Evolutionary conservation across 2,329 filamentous ascomycete species (phyloP).

Genomic region (Pseudocercospora ulei): DNA sequence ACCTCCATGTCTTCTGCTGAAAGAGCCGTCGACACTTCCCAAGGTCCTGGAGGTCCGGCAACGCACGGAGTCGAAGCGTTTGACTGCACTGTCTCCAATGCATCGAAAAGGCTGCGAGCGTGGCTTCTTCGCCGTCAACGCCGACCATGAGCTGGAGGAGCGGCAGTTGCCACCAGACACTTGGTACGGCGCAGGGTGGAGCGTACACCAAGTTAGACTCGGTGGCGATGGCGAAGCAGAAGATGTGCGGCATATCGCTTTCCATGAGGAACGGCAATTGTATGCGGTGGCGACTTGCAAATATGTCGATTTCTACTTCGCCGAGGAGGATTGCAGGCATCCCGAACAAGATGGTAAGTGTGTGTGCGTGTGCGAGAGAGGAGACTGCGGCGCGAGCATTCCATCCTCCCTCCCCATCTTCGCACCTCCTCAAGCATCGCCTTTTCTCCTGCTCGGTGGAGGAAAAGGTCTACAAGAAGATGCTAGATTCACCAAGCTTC

Average conservation of each 20-base stretch:
- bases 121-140: conserved; percentile 58
- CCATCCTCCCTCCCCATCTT: conserved; percentile 14
- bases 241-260: conserved; percentile 63
- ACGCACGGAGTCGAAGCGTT: conserved; percentile 5
- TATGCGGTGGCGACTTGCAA: conserved; percentile 68
- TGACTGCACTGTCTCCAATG: conserved; percentile 55
- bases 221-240: conserved; percentile 38
- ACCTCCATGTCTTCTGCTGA: conserved; percentile 73
- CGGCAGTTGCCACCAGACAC: conserved; percentile 59
- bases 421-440: conserved; percentile 10
- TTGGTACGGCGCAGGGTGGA: conserved; percentile 67
- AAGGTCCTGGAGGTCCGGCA: conserved; percentile 43
- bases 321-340: conserved; percentile 72
- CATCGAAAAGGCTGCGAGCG: conserved; percentile 66
- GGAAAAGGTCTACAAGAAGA: conserved; percentile 9
- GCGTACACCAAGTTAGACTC: conserved; percentile 61
- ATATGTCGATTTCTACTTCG: conserved; percentile 64
- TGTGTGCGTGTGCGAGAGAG: conserved; percentile 5
- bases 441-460: conserved; percentile 15
- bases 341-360: conserved; percentile 62
- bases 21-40: conserved; percentile 66
- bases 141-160: conserved; percentile 59
- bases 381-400: conserved; percentile 21
- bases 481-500: conserved; percentile 5
- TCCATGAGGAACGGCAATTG: conserved; percentile 62